phyloP scores from a whole-genome alignment of 2,329 filamentous ascomycete genomes.

The Plenodomus lindquistii region DNA sequence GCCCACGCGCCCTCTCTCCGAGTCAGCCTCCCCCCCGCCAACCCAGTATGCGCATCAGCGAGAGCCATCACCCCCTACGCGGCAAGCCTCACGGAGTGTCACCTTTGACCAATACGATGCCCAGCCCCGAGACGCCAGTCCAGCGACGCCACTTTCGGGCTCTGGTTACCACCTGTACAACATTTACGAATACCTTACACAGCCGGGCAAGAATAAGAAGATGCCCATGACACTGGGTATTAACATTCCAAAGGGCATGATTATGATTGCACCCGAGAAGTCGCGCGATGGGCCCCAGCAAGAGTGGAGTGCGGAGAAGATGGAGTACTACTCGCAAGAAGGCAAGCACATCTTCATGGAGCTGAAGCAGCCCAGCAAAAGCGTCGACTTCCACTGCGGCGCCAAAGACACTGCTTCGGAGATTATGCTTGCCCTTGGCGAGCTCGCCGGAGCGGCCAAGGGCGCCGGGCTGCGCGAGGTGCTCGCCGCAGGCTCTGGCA shows the following conservation, averaged over 20 bases:
- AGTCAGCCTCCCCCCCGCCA: conserved; percentile 56
- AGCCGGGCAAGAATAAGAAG: conserved; percentile 96
- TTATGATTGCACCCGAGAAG: conserved; percentile 88
- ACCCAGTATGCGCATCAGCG: conserved; percentile 47
- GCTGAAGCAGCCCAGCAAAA: conserved; percentile 87
- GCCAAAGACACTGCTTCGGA: conserved; percentile 96
- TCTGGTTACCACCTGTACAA: conserved; percentile 94
- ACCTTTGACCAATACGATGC: conserved; percentile 50
- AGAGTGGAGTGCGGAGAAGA: conserved; percentile 91
- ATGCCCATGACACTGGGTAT: conserved; percentile 98
- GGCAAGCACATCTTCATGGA: conserved; percentile 98
- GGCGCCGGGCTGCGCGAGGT: conserved; percentile 86
- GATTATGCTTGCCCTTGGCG: conserved; percentile 84
- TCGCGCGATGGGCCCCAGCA: conserved; percentile 80
- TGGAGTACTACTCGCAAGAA: conserved; percentile 97
- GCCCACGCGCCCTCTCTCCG: conserved; percentile 65
- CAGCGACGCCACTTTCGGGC: conserved; percentile 56
- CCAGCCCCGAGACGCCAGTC: conserved; percentile 44
- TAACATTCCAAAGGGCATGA: conserved; percentile 83
- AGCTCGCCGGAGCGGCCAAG: conserved; percentile 81
- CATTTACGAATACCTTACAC: conserved; percentile 95
- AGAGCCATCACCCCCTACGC: conserved; percentile 42
- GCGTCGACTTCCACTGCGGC: conserved; percentile 93
- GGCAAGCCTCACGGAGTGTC: conserved; percentile 37
- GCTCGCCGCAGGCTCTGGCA: conserved; percentile 75